A percentile compares a stretch with the other conserved stretches of the same genome.
These are phyloP conservation scores for Starmera amethionina DNA, from an alignment of 805 yeast species.

Conservation along the genomic window DNA sequence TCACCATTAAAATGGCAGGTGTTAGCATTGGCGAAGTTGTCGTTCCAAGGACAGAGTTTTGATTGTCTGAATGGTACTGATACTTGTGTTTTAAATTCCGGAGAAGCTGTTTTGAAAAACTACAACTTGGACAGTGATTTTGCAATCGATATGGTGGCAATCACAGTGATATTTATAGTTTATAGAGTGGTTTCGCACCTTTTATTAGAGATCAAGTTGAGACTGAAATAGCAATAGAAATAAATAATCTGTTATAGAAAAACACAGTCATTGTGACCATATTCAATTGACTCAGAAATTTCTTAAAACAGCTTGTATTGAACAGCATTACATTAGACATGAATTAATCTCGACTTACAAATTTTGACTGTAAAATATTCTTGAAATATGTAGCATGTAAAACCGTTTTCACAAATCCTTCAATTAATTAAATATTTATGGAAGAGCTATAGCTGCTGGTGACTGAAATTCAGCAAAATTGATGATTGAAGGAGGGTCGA, in stretches of 20 bases:
- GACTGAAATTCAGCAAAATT: no score
- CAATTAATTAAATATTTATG: no score
- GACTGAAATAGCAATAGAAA: background rate
- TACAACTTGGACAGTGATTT: conserved; percentile 29
- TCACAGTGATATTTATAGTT: background rate
- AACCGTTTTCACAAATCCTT: no score
- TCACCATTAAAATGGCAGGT: conserved; percentile 69
- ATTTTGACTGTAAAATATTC: no score
- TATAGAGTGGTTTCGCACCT: background rate
- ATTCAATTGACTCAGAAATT: no score
- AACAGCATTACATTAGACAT: no score
- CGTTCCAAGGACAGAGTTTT: conserved; percentile 40
- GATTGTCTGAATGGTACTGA: conserved; percentile 36
- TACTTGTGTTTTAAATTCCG: conserved; percentile 40
- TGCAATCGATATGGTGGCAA: background rate
- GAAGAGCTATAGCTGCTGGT: no score
- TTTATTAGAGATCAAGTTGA: background rate
- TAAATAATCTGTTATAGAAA: background rate
- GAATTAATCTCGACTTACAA: no score
- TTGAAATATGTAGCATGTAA: no score
- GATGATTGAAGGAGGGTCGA: no score
- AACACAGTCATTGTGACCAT: no score
- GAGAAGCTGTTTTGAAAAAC: conserved; percentile 43
- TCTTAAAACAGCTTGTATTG: no score
- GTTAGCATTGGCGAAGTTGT: conserved; percentile 47